These are phyloP conservation scores for Penicillium sp. DNA, from an alignment of 2,329 filamentous ascomycete genomes.

Conservation along the genomic window DNA sequence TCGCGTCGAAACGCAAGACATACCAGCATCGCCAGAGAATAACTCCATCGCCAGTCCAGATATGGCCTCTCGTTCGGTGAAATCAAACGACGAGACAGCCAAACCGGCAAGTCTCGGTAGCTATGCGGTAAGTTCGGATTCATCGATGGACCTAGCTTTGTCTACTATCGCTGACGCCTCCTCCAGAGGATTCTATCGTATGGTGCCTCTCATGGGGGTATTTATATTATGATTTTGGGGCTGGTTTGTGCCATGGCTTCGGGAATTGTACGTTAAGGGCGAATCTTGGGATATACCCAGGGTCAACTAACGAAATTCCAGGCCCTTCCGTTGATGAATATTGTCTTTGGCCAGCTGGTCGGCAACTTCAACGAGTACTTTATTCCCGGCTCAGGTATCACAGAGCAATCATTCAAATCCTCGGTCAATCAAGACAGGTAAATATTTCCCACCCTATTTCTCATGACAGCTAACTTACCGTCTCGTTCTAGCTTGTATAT, in stretches of 20 bases:
- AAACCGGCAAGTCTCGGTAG: neutral
- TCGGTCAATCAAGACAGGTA: slow-evolving; percentile 44
- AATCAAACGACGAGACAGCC: neutral
- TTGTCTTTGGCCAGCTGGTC: slow-evolving; percentile 57
- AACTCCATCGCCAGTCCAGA: neutral
- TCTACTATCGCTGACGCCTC: neutral
- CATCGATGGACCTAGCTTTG: neutral
- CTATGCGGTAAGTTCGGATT: neutral
- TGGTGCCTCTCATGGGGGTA: slow-evolving; percentile 15
- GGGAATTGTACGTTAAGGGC: slow-evolving; percentile 6
- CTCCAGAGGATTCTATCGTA: slow-evolving; percentile 26
- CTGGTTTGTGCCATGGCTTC: slow-evolving; percentile 19
- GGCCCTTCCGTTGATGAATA: slow-evolving; percentile 54
- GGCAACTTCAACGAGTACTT: slow-evolving; percentile 59
- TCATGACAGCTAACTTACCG: neutral
- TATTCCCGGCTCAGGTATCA: slow-evolving; percentile 39
- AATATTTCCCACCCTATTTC: neutral
- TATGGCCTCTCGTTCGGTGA: neutral
- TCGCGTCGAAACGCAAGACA: neutral
- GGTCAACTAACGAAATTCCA: neutral
- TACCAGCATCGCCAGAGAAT: neutral
- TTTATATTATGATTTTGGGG: slow-evolving; percentile 16
- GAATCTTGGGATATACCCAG: neutral
- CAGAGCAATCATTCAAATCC: slow-evolving; percentile 49
- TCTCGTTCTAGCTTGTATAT: slow-evolving; percentile 50